These are phyloP conservation scores for Astragalus glycyphyllos DNA, from an alignment of 306 rosid genomes.

Conservation along the genomic window DNA sequence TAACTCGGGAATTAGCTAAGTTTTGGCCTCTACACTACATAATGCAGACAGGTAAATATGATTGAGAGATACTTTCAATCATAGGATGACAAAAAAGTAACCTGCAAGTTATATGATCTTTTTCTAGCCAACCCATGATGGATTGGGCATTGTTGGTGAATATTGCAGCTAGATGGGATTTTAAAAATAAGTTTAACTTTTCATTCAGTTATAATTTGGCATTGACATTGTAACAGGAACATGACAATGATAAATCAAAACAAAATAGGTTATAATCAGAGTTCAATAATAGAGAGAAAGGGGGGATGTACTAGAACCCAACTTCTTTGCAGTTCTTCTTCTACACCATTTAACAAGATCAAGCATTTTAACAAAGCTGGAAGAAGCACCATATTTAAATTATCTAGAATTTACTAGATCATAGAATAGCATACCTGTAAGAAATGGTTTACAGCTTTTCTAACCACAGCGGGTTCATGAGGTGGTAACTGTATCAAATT, in stretches of 20 bases:
- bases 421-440: constrained; percentile 68
- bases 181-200: constrained; percentile 12
- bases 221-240: not conserved
- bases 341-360: constrained; percentile 2
- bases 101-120: constrained; percentile 3
- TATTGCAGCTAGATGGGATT: constrained; percentile 6
- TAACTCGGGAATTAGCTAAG: not conserved
- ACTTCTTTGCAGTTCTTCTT: constrained; percentile 23
- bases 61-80: constrained; percentile 9
- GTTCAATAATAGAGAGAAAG: constrained; percentile 1
- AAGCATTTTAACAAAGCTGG: constrained; percentile 9
- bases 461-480: constrained; percentile 85
- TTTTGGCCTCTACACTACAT: constrained; percentile 17
- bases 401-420: constrained; percentile 12
- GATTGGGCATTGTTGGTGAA: not conserved
- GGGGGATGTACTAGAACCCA: constrained; percentile 4
- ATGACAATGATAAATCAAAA: not conserved
- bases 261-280: not conserved
- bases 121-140: not conserved
- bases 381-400: constrained; percentile 10
- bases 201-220: constrained; percentile 17
- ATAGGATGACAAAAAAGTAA: constrained; percentile 18
- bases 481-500: constrained; percentile 71
- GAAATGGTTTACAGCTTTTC: constrained; percentile 93
- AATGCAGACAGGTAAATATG: constrained; percentile 6